phyloP scores from a whole-genome alignment of 495 filamentous ascomycete species.

The Neurospora discreta region DNA sequence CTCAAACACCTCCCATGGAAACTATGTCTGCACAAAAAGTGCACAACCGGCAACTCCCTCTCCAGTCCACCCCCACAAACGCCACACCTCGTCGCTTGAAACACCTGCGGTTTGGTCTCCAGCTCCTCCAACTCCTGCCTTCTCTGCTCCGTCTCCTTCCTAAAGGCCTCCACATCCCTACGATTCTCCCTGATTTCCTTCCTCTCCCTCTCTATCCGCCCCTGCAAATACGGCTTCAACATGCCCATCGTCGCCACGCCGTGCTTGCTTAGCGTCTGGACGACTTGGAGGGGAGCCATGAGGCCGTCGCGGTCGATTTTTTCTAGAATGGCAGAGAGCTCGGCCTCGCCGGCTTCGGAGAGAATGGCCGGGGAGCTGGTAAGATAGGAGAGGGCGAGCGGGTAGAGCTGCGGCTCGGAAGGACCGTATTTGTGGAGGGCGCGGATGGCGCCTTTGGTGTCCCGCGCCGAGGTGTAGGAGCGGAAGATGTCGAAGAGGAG shows the following conservation, averaged over 20 bases:
- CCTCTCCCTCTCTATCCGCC: constrained; percentile 79
- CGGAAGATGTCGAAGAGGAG: constrained; percentile 92
- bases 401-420: constrained; percentile 85
- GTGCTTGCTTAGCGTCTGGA: constrained; percentile 62
- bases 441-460: constrained; percentile 80
- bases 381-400: constrained; percentile 87
- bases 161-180: constrained; percentile 72
- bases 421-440: constrained; percentile 85
- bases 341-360: constrained; percentile 75
- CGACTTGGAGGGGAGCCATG: constrained; percentile 93
- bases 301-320: constrained; percentile 84
- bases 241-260: constrained; percentile 89
- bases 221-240: constrained; percentile 82
- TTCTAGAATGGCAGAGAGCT: constrained; percentile 65
- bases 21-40: constrained; percentile 92
- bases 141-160: constrained; percentile 71
- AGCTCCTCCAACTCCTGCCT: constrained; percentile 67
- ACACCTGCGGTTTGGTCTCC: constrained; percentile 68
- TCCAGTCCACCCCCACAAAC: constrained; percentile 49
- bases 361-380: constrained; percentile 73
- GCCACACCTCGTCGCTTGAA: constrained; percentile 78
- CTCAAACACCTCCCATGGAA: constrained; percentile 84
- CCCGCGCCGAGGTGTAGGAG: constrained; percentile 87
- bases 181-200: constrained; percentile 77
- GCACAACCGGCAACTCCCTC: constrained; percentile 78